Evolutionary conservation across 2,329 filamentous ascomycete genomes (phyloP), one percentile per base, ranked within the genome.

Genomic region (Gliomastix tumulicola): DNA sequence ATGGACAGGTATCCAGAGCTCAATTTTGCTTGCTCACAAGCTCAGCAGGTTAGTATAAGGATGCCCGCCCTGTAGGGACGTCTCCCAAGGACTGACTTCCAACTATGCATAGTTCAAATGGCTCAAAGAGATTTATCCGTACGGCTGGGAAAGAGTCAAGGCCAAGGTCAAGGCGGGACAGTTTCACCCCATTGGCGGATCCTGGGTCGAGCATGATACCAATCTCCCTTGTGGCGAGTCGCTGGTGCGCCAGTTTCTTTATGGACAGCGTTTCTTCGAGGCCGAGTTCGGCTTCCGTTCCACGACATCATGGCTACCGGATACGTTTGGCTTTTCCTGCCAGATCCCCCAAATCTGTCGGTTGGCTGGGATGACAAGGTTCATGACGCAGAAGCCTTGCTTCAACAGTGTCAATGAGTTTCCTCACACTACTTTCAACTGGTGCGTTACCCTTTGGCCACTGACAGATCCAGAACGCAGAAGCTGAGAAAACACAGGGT

Each of bases 351-450:
- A 98, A 55, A 69, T 98, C 30, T 97, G 88, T 56, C 84, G 90
- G 4, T 68, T 96, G 21, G 85, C 92, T n/a, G 90, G 88, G 15
- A 97, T 98, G 92, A 84, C 78, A 39, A 79, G 90, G 22, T 98
- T 98, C 69, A 84, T 98, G 53, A 98, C 92, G 0, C 92, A 98
- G 61, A 98, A 98, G 66, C 71, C 98, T 41, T 96, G 90, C 68
- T 98, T 92, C 92, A 97, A 97, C 68, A 97, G 97, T 58, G 97
- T 97, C 73, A 97, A 97, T 65, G 94, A 85, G 54, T 98, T 97
- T 65, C 92, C 92, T 0, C 92, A 97, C 56, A 97, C 92, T 6
- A 97, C 92, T 1, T 98, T 98, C 71, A 95, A 94, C 60, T 98
- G n/a, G n/a, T n/a, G n/a, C n/a, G n/a, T n/a, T n/a, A n/a, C n/a